phyloP scores from a whole-genome alignment of 2,329 filamentous ascomycete species.

The Ceratocystis diversiconidia region DNA sequence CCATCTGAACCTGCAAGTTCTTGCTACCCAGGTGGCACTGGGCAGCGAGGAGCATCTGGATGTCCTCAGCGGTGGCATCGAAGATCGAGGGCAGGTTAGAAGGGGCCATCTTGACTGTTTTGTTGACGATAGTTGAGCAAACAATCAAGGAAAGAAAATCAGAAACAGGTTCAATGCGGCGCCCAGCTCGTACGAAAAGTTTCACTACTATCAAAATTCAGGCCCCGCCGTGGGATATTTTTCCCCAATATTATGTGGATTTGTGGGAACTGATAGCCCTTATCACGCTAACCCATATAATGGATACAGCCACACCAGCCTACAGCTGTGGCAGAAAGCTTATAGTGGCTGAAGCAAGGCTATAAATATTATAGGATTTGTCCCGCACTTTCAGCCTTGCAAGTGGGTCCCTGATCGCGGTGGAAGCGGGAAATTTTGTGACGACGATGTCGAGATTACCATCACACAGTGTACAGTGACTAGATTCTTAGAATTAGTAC shows the following conservation, averaged over 20 bases:
- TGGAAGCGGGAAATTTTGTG: slow-evolving; percentile 18
- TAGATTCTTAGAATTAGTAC: not conserved
- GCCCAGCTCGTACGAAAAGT: slow-evolving; percentile 29
- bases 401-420: slow-evolving; percentile 12
- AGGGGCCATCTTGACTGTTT: slow-evolving; percentile 73
- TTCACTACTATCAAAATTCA: slow-evolving; percentile 20
- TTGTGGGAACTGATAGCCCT: slow-evolving; percentile 24
- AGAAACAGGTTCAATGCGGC: slow-evolving; percentile 24
- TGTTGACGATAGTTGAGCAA: slow-evolving; percentile 25
- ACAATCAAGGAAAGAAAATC: slow-evolving; percentile 22
- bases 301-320: not conserved
- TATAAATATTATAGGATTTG: not conserved
- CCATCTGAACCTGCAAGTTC: slow-evolving; percentile 99
- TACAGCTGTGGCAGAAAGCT: not conserved
- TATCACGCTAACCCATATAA: slow-evolving; percentile 13
- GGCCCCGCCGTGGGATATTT: slow-evolving; percentile 14
- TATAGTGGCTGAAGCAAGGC: slow-evolving; percentile 11
- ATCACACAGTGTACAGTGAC: slow-evolving; percentile 11
- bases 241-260: slow-evolving; percentile 18
- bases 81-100: slow-evolving; percentile 86
- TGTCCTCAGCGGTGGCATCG: slow-evolving; percentile 95
- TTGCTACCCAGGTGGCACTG: slow-evolving; percentile 95
- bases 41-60: slow-evolving; percentile 97
- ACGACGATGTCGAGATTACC: slow-evolving; percentile 7
- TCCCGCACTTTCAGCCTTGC: slow-evolving; percentile 15